Evolutionary conservation across 2,329 filamentous ascomycete genomes (phyloP).

Genomic region (Fusarium sp.): DNA sequence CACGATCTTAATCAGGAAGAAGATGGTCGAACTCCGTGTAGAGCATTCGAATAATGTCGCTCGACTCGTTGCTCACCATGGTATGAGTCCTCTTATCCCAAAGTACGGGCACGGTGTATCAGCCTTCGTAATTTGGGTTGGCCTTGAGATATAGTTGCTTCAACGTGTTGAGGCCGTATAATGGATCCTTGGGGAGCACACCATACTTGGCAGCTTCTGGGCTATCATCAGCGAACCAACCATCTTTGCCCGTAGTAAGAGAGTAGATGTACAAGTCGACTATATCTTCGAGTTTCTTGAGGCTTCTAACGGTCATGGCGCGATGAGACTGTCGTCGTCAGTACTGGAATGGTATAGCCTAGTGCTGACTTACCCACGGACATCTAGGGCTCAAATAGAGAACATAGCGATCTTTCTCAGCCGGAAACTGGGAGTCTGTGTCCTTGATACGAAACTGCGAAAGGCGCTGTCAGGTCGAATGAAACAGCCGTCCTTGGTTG

Average conservation of each 20-base stretch:
- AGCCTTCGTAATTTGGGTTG: conserved; percentile 71
- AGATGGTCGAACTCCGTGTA: conserved; percentile 76
- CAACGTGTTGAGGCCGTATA: conserved; percentile 73
- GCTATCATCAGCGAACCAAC: conserved; percentile 63
- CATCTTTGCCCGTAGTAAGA: conserved; percentile 68
- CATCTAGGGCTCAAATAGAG: conserved; percentile 70
- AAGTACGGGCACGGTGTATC: conserved; percentile 79
- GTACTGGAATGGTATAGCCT: rapidly evolving
- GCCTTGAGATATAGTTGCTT: conserved; percentile 76
- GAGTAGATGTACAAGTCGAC: conserved; percentile 75
- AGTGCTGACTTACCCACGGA: conserved; percentile 63
- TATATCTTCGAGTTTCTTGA: conserved; percentile 78
- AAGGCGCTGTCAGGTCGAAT: conserved; percentile 63
- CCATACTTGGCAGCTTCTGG: conserved; percentile 47
- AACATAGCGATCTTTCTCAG: conserved; percentile 68
- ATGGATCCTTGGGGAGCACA: conserved; percentile 62
- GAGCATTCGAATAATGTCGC: conserved; percentile 86
- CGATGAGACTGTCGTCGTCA: conserved; percentile 68
- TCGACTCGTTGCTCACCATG: conserved; percentile 85
- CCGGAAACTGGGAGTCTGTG: conserved; percentile 61
- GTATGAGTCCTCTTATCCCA: conserved; percentile 74
- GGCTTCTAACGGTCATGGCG: conserved; percentile 74
- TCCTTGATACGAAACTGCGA: conserved; percentile 63
- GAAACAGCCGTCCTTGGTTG: conserved; percentile 57
- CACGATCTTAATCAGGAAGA: conserved; percentile 61